phyloP scores from a whole-genome alignment of 106 monocot genomes.

The Acanthochlamys bracteata region DNA sequence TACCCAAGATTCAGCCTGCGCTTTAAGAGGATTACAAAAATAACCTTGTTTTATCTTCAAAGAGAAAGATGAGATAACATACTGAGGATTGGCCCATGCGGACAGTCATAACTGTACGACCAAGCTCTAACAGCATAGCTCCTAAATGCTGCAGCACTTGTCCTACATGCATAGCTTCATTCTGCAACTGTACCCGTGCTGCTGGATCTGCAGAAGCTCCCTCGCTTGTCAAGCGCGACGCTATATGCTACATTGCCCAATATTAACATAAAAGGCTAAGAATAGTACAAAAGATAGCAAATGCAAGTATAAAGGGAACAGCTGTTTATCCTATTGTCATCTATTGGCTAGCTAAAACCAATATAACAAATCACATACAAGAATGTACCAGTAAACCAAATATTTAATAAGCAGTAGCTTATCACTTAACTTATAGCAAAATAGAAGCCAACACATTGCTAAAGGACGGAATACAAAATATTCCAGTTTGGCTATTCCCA shows the following conservation, averaged over 20 bases:
- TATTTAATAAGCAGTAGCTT: no score
- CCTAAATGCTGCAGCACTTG: slow-evolving; percentile 85
- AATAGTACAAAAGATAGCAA: no score
- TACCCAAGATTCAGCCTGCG: slow-evolving; percentile 66
- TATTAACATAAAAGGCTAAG: not conserved
- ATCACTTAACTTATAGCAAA: no score
- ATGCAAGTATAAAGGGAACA: no score
- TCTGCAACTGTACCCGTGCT: slow-evolving; percentile 52
- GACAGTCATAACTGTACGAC: slow-evolving; percentile 72
- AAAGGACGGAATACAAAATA: no score
- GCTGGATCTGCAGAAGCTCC: slow-evolving; percentile 37
- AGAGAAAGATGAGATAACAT: slow-evolving; percentile 14
- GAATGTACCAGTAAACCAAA: no score
- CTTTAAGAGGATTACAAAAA: not conserved
- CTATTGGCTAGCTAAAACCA: no score
- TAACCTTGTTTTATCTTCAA: not conserved
- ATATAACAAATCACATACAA: no score
- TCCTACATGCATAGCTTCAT: slow-evolving; percentile 65
- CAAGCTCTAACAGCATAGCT: slow-evolving; percentile 86
- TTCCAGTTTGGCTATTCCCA: no score
- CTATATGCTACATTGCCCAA: slow-evolving; percentile 36
- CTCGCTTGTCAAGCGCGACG: slow-evolving; percentile 42
- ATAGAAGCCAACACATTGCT: no score
- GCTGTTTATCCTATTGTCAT: no score
- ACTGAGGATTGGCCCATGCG: slow-evolving; percentile 79